Evolutionary conservation across 305 asterid species (phyloP), one percentile per base, ranked within the genome.

Genomic region (Rubia peregrina): DNA sequence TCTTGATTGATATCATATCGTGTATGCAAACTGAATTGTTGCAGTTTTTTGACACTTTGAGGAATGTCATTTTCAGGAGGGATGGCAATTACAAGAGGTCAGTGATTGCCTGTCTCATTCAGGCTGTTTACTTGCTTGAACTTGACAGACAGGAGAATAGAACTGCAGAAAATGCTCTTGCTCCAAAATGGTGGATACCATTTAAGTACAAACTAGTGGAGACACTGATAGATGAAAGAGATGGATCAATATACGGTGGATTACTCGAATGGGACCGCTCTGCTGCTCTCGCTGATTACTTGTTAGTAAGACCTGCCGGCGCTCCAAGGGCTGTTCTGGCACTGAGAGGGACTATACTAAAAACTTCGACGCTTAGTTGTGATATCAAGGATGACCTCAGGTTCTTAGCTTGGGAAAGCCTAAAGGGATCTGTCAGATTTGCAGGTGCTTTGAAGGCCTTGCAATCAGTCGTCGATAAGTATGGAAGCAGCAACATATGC

Each of bases 171-270:
- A 83, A 77, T 33, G 95, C 92, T 60, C 97, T 95, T 16, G 98
- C 99, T 49, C 97, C 99, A 3, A 90, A 95, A 73, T 95, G 99
- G 99, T 91, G 96, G 96, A 85, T 72, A 43, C 98, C 99, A 0
- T 95, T 91, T 77, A 95, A 90, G 86, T 95, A 91, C 94, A 91
- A 85, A 63, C 81, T 91, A n/a, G 90, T 78, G 1, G 84, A 90
- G 70, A 88, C 87, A 30, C 78, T 95, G 19, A 77, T 80, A 59
- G 99, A 95, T 60, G 94, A 91, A 78, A 80, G 99, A 73, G 99
- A 95, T 12, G 98, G 98, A 71, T 95, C 99, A 7, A 82, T 91
- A 70, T 95, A 88, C 51, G 98, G 98, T 16, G 99, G 94, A 5
- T 79, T 95, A 36, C 85, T 95, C 10, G 98, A 90, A 79, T 95